Conservation (phyloP, 2,329 filamentous ascomycete genomes). For the Claviceps purpurea region DNA sequence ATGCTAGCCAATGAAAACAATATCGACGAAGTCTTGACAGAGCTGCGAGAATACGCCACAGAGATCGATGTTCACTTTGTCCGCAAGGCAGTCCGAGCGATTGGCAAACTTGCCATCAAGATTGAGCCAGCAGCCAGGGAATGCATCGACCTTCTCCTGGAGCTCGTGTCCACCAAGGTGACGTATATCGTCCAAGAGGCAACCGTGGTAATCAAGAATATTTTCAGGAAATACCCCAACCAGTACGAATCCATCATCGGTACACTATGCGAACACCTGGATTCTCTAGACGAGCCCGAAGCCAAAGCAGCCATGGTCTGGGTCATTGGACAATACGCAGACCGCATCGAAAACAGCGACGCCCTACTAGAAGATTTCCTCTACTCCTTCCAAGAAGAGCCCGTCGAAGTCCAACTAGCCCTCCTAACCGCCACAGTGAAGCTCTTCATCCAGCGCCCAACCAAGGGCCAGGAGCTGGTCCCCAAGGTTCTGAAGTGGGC, state of each 20-base stretch:
- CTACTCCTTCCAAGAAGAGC: slow-evolving; percentile 85
- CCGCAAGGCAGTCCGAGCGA: slow-evolving; percentile 90
- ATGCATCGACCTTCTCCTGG: slow-evolving; percentile 85
- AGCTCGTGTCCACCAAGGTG: slow-evolving; percentile 93
- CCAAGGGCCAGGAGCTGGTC: slow-evolving; percentile 84
- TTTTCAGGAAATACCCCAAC: slow-evolving; percentile 98
- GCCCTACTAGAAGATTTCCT: slow-evolving; percentile 89
- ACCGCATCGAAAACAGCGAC: slow-evolving; percentile 94
- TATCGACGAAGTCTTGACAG: slow-evolving; percentile 87
- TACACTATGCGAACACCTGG: slow-evolving; percentile 87
- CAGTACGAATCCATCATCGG: slow-evolving; percentile 97
- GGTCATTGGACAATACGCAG: slow-evolving; percentile 97
- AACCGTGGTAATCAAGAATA: slow-evolving; percentile 96
- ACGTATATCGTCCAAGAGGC: slow-evolving; percentile 98
- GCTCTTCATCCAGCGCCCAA: slow-evolving; percentile 91
- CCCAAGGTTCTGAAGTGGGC: slow-evolving; percentile 96
- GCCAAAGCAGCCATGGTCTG: slow-evolving; percentile 98
- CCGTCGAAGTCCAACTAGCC: slow-evolving; percentile 88
- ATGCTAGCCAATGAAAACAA: slow-evolving; percentile 95
- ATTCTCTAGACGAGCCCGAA: slow-evolving; percentile 92
- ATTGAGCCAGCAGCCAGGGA: slow-evolving; percentile 84
- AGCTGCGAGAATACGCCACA: slow-evolving; percentile 90
- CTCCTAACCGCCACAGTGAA: slow-evolving; percentile 94
- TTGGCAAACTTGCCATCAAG: slow-evolving; percentile 96
- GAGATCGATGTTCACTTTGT: slow-evolving; percentile 99